phyloP scores from a whole-genome alignment of 805 yeast species.

The Starmerella potacharoeniae region DNA sequence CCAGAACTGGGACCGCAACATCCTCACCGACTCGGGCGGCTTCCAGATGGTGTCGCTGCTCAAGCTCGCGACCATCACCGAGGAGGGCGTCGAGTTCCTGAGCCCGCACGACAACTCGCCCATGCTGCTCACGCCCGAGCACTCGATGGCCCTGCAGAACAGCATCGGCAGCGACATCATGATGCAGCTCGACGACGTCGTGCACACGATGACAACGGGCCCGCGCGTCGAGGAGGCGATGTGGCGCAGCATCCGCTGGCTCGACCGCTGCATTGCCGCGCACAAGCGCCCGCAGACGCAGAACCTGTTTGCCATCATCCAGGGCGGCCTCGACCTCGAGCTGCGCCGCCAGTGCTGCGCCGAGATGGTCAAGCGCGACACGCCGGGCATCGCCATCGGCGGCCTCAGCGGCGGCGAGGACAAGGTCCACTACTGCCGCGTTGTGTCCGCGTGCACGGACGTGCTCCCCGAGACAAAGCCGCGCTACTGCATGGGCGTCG shows the following conservation, averaged over 20 bases:
- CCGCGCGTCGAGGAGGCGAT: conserved; percentile 38
- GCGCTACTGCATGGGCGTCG: conserved; percentile 38
- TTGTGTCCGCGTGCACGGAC: conserved; percentile 33
- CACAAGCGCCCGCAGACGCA: conserved; percentile 35
- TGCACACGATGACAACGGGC: conserved; percentile 35
- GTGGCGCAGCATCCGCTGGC: conserved; percentile 36
- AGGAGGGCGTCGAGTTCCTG: conserved; percentile 36
- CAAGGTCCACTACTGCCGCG: conserved; percentile 32
- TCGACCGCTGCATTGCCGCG: conserved; percentile 36
- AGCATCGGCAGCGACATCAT: conserved; percentile 37
- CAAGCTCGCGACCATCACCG: conserved; percentile 37
- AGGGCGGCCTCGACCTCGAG: conserved; percentile 36
- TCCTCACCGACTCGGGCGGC: conserved; percentile 37
- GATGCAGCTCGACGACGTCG: conserved; percentile 40
- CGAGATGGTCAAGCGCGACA: conserved; percentile 35
- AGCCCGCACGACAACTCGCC: conserved; percentile 39
- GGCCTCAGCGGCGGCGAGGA: conserved; percentile 40
- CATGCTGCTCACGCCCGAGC: conserved; percentile 38
- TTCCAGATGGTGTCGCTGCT: conserved; percentile 38
- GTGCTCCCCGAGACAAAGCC: conserved; percentile 34
- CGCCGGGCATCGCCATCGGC: conserved; percentile 39
- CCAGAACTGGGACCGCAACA: conserved; percentile 35
- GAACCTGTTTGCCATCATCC: conserved; percentile 36
- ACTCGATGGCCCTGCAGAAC: conserved; percentile 36
- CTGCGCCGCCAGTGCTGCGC: conserved; percentile 32